A percentile compares a stretch with the other conserved stretches of the same genome.
phyloP scores from a whole-genome alignment of 768 basidiomycete genomes.

The Xanthoconium stramineum region DNA sequence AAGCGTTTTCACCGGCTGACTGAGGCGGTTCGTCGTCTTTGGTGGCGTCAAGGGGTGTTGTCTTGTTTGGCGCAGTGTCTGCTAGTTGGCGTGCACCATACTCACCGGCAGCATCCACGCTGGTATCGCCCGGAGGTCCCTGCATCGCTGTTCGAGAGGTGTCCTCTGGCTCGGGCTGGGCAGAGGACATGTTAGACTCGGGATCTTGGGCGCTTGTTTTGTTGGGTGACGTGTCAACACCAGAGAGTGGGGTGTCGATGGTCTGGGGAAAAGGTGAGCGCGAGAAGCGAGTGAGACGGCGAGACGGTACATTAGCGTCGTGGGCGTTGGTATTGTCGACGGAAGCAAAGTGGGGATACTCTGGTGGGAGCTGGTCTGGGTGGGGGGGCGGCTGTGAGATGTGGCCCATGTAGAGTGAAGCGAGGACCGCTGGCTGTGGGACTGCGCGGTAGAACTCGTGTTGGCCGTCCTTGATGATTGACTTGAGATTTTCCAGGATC shows the following conservation, averaged over 20 bases:
- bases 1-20: conserved; percentile 21
- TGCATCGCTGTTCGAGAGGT: neutral
- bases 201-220: conserved; percentile 18
- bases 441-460: conserved; percentile 67
- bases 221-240: conserved; percentile 23
- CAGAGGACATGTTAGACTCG: conserved; percentile 8
- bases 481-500: conserved; percentile 71
- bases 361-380: conserved; percentile 34
- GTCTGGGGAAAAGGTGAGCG: conserved; percentile 19
- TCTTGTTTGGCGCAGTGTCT: conserved; percentile 25
- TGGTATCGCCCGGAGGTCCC: conserved; percentile 7
- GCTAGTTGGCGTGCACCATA: conserved; percentile 22
- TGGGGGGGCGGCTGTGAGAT: conserved; percentile 28
- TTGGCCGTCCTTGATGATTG: conserved; percentile 66
- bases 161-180: conserved; percentile 14
- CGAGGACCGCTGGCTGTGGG: conserved; percentile 64
- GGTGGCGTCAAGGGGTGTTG: conserved; percentile 14
- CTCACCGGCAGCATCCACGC: conserved; percentile 27
- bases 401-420: conserved; percentile 62
- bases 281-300: conserved; percentile 2
- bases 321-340: conserved; percentile 9
- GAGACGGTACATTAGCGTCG: conserved; percentile 33
- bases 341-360: conserved; percentile 13
- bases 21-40: conserved; percentile 32
- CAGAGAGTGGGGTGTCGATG: conserved; percentile 26